These are phyloP conservation scores for Sodiomyces alkalinus DNA, from an alignment of 2,329 filamentous ascomycete genomes.

Conservation along the genomic window DNA sequence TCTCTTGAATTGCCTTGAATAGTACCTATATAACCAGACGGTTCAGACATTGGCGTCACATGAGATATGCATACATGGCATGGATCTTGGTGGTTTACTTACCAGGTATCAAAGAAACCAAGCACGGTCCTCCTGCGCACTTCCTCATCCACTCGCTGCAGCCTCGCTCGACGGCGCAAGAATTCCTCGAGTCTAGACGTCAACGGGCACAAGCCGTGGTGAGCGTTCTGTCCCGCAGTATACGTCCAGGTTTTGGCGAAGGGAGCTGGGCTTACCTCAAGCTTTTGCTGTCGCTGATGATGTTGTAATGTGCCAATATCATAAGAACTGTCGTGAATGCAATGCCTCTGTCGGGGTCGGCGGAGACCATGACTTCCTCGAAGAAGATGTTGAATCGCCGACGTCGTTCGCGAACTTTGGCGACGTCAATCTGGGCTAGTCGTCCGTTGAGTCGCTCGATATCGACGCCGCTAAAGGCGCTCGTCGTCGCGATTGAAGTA, in stretches of 20 bases:
- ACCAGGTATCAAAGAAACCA: constrained; percentile 90
- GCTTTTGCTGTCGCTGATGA: constrained; percentile 96
- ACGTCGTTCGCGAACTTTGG: constrained; percentile 59
- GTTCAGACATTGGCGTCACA: no score
- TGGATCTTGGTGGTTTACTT: no score
- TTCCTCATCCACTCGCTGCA: constrained; percentile 90
- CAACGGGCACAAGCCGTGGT: no score
- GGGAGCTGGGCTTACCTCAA: constrained; percentile 40
- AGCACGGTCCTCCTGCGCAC: constrained; percentile 80
- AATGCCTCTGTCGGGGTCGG: constrained; percentile 78
- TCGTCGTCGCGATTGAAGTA: constrained; percentile 35
- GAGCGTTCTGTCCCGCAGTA: no score
- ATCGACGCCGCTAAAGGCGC: constrained; percentile 48
- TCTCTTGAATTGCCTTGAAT: constrained; percentile 67
- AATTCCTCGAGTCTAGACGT: constrained; percentile 74
- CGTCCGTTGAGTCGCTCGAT: constrained; percentile 60
- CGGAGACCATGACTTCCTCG: constrained; percentile 88
- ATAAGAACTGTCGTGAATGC: constrained; percentile 85
- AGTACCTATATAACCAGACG: constrained; percentile 59
- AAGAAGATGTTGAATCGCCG: constrained; percentile 87
- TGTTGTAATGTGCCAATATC: constrained; percentile 95
- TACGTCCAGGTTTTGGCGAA: no score
- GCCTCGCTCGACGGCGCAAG: constrained; percentile 69
- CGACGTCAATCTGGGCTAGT: constrained; percentile 57
- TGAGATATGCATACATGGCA: no score